These are phyloP conservation scores for Funneliformis mosseae DNA, from an alignment of 192 early-diverging fungal genomes.

Conservation along the genomic window DNA sequence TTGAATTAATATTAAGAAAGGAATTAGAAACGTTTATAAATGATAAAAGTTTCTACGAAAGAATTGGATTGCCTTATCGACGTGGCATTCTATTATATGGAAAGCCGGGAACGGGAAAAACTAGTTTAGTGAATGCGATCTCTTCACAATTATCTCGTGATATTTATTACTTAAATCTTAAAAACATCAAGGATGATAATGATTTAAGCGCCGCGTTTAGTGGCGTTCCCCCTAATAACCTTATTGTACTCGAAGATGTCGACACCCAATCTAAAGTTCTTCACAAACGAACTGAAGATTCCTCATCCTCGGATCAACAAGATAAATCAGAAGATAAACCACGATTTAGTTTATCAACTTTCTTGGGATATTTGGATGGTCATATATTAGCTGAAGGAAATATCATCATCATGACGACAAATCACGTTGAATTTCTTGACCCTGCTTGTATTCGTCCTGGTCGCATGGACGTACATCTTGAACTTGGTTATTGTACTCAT, in stretches of 20 bases:
- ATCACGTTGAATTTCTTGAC: constrained; percentile 62
- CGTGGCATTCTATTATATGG: constrained; percentile 49
- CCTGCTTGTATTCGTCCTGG: constrained; percentile 64
- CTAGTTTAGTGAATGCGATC: constrained; percentile 44
- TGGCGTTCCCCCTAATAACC: constrained; percentile 39
- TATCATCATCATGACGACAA: constrained; percentile 67
- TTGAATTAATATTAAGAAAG: constrained; percentile 48
- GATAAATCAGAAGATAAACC: neutral
- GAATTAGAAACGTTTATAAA: constrained; percentile 56
- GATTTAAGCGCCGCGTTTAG: constrained; percentile 42
- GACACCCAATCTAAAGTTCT: constrained; percentile 55
- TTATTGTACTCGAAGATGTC: constrained; percentile 62
- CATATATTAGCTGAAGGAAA: constrained; percentile 58
- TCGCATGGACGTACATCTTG: constrained; percentile 60
- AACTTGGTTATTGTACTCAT: constrained; percentile 57
- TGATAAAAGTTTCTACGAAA: constrained; percentile 57
- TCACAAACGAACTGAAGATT: constrained; percentile 43
- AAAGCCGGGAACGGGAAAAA: constrained; percentile 46
- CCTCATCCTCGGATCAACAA: neutral
- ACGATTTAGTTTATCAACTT: constrained; percentile 47
- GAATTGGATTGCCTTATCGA: constrained; percentile 65
- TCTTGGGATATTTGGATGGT: constrained; percentile 61
- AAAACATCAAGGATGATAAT: constrained; percentile 39
- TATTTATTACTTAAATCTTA: constrained; percentile 45
- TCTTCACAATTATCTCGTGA: constrained; percentile 35